These are phyloP conservation scores for Plenodomus lindquistii DNA, from an alignment of 2,329 filamentous ascomycete species.

Conservation along the genomic window DNA sequence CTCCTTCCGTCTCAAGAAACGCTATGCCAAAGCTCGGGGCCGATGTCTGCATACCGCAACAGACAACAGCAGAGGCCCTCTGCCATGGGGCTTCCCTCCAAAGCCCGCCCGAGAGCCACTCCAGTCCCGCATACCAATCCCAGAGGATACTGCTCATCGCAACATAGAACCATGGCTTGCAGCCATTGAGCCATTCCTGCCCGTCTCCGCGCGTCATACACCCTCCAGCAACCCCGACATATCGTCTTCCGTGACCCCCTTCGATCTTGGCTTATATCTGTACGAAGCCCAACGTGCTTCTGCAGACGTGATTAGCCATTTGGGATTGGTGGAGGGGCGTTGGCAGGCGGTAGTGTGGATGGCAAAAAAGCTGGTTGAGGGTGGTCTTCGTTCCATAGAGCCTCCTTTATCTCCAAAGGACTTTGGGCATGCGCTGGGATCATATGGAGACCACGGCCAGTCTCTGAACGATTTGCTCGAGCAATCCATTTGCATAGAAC, in stretches of 20 bases:
- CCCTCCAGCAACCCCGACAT: slow-evolving; percentile 9
- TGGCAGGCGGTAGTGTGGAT: slow-evolving; percentile 54
- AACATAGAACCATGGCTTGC: slow-evolving; percentile 40
- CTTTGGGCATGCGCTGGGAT: slow-evolving; percentile 21
- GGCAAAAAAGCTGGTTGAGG: slow-evolving; percentile 48
- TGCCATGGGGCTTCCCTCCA: slow-evolving; percentile 4
- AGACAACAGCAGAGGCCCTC: slow-evolving; percentile 1
- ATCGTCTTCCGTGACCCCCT: slow-evolving; percentile 21
- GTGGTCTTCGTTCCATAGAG: slow-evolving; percentile 19
- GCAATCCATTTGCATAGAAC: slow-evolving; percentile 21
- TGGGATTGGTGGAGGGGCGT: slow-evolving; percentile 46
- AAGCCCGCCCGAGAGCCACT: slow-evolving; percentile 12
- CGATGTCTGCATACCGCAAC: slow-evolving; percentile 1
- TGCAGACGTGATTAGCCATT: slow-evolving; percentile 46
- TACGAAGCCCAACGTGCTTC: slow-evolving; percentile 32
- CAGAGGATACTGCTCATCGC: slow-evolving; percentile 21
- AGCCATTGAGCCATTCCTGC: slow-evolving; percentile 44
- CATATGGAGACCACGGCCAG: slow-evolving; percentile 7
- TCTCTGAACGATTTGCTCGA: slow-evolving; percentile 33
- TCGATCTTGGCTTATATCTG: slow-evolving; percentile 32
- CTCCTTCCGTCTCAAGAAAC: slow-evolving; percentile 30
- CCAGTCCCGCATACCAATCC: slow-evolving; percentile 23
- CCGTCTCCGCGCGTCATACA: slow-evolving; percentile 33
- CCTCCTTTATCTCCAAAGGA: slow-evolving; percentile 16
- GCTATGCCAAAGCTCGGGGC: slow-evolving; percentile 12